These are phyloP conservation scores for Ophiobolus disseminans DNA, from an alignment of 2,329 filamentous ascomycete genomes.

Conservation along the genomic window DNA sequence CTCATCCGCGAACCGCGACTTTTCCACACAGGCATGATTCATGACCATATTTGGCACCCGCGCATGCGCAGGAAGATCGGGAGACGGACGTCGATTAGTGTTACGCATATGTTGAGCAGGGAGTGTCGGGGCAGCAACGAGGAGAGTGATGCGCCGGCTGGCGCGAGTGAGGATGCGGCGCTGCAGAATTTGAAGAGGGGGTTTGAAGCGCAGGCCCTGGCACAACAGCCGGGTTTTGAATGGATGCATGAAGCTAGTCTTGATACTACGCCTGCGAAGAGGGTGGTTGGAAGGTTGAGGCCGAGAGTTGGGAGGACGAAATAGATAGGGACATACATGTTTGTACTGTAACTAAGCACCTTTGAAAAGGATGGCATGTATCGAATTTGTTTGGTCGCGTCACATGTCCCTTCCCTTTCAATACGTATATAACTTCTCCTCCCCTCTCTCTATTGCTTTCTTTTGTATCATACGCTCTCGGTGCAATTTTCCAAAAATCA, in stretches of 20 bases:
- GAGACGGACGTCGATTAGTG: slow-evolving; percentile 8
- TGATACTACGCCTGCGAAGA: not conserved
- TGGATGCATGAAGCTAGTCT: slow-evolving; percentile 6
- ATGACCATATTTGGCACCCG: slow-evolving; percentile 25
- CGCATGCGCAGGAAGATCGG: slow-evolving; percentile 14
- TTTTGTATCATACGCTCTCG: no score
- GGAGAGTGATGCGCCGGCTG: not conserved
- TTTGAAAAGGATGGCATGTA: no score
- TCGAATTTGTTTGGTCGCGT: no score
- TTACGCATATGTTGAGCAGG: slow-evolving; percentile 13
- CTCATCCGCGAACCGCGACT: slow-evolving; percentile 33
- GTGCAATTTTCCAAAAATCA: no score
- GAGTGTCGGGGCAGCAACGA: slow-evolving; percentile 1
- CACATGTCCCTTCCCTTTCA: no score
- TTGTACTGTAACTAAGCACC: no score
- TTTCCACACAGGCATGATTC: slow-evolving; percentile 10
- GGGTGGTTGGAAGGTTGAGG: not conserved
- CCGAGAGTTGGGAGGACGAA: not conserved
- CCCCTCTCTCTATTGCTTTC: no score
- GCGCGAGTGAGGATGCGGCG: not conserved
- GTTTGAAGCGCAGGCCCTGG: slow-evolving; percentile 1
- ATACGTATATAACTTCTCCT: no score
- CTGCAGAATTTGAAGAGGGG: not conserved
- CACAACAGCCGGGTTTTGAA: not conserved
- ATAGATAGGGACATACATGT: no score